A percentile compares a stretch with the other conserved stretches of the same genome.
phyloP scores from a whole-genome alignment of 176 grass and related monocot genomes.

The Triticum dicoccoides region DNA sequence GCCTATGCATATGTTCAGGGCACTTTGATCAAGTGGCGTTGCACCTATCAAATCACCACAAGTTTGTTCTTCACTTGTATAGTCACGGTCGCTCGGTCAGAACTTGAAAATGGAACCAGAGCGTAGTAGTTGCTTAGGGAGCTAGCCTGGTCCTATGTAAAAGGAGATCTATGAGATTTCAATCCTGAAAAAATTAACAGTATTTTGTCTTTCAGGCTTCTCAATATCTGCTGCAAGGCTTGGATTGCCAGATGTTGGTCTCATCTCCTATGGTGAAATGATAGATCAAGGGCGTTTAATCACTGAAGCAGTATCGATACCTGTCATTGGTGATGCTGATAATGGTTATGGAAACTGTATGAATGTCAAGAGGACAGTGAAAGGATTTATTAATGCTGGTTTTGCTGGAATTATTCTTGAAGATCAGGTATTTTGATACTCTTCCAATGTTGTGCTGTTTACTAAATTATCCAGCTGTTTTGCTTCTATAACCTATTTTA shows the following conservation, averaged over 20 bases:
- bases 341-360: conserved; percentile 92
- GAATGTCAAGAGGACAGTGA: conserved; percentile 94
- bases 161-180: not conserved
- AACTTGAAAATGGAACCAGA: not conserved
- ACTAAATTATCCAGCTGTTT: not conserved
- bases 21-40: conserved; percentile 6
- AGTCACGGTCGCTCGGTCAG: not conserved
- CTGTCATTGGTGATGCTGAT: conserved; percentile 94
- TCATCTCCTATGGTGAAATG: conserved; percentile 97
- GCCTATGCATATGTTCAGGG: not conserved
- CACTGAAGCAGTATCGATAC: conserved; percentile 73
- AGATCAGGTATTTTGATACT: conserved; percentile 60
- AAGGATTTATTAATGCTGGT: conserved; percentile 96
- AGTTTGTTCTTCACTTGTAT: not conserved
- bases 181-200: not conserved
- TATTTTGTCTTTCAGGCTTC: conserved; percentile 50
- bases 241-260: conserved; percentile 92
- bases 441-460: not conserved
- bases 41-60: not conserved
- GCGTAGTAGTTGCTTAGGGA: not conserved
- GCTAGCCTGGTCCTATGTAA: not conserved
- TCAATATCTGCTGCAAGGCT: conserved; percentile 86
- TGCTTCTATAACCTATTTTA: not conserved
- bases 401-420: conserved; percentile 97
- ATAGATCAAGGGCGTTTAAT: conserved; percentile 77